Base-by-base conservation (phyloP, 805 yeast genomes). In the Isabelozyma pseudorhagii region DNA sequence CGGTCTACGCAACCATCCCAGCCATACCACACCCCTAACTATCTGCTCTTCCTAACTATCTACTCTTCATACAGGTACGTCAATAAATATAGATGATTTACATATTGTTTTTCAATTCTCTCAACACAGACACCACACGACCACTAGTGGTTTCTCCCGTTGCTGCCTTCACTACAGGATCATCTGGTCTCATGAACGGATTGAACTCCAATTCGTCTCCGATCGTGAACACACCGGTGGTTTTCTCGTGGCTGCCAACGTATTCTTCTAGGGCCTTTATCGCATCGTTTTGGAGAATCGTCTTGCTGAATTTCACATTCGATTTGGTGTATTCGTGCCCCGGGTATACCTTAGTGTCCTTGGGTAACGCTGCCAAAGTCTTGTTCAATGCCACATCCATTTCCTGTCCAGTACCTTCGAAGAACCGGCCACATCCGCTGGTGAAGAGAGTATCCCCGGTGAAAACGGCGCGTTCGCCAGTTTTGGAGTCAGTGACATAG, bases 371-470 rank as follows among this genome's bases (percentile, higher is more conserved):
- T 3, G 78, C 86, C 51, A 94, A 73, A 9, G 78, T 69, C 15
- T 71, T 65, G 57, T 82, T 83, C 59, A 94, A 75, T 0, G 96
- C 80, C 1, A 57, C 54, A 56, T 85, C 80, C 99, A 94, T 94
- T 62, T 94, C 86, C 39, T 67, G 69, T 0, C 92, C 91, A 10
- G 78, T 74, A 2, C 99, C 99, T 69, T 94, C 99, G 63, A 94
- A 94, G 69, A 94, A 94, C 47, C 98, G 77, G 9, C 99, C 99
- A 65, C 97, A 92, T 2, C 99, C 99, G 41, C 93, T 89, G 42
- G 81, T 87, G 70, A 94, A 94, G 41, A 94, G 74, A 0, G 99
- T 94, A 68, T 94, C 99, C 10, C 99, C 99, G 0, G 97, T 89
- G 70, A 94, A 90, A 1, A 94, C 91, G 3, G 87, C 91, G 54